Base-by-base conservation (phyloP, 805 yeast genomes). In the Groenewaldozyma salmanticensis region DNA sequence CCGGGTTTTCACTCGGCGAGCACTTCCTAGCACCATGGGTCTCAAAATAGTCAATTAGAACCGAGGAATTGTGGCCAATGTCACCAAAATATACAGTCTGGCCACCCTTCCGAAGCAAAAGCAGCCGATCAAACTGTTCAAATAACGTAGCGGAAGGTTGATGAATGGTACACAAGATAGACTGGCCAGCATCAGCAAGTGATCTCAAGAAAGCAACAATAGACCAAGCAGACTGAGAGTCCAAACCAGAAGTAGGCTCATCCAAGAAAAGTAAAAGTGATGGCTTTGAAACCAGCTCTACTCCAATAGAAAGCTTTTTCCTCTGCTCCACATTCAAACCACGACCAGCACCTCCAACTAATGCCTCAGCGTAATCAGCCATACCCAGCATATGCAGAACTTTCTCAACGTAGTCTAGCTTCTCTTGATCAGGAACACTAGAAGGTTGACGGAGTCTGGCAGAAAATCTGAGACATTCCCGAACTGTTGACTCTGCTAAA, bases 51-150 rank as follows among this genome's bases (percentile, higher is more conserved):
- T 67, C 58, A 35, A 78, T 72, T 59, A 82, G 66, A 2, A 77
- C 66, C 31, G 51, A 43, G 39, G 82, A 79, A 55, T 75, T 72
- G 45, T 69, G 66, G 49, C 92, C 92, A 52, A 81, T 75, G 48
- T 81, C 87, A 52, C 94, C 94, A 57, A 81, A 82, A 60, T 82
- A 82, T 24, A 80, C 90, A 48, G 88, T 82, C 53, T 70, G 66
- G 49, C 94, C 94, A 58, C 94, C 94, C 48, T 70, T 74, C 50
- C 77, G 77, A 56, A 82, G 66, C 51, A 82, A 71, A 50, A 80
- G 62, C 44, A 79, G 64, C 44, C 85, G 71, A 51, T 79, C 86
- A 51, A 79, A 79, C 54, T 77, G 77, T 55, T 76, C 74, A 57
- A 79, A 71, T 53, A 79, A 61, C 21, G 77, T 68, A 31, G 87